A percentile compares a stretch with the other conserved stretches of the same genome.
These are phyloP conservation scores for Lasiosphaeria hispida DNA, from an alignment of 495 filamentous ascomycete genomes.

Conservation along the genomic window DNA sequence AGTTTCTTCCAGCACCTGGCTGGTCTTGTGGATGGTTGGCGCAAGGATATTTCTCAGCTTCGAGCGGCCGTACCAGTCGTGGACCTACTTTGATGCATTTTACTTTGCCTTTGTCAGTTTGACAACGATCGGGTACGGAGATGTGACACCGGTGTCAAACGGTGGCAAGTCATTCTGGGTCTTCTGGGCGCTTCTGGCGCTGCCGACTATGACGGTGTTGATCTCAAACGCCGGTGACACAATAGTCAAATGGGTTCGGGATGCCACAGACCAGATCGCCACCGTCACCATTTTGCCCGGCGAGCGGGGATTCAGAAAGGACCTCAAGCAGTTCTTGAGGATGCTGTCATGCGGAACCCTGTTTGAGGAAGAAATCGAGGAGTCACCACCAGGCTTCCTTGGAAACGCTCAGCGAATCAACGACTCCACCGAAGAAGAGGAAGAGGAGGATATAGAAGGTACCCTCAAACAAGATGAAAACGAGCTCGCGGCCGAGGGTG, in stretches of 20 bases:
- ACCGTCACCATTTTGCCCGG: conserved; percentile 74
- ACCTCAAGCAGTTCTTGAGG: conserved; percentile 35
- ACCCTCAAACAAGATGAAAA: conserved; percentile 19
- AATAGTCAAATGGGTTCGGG: conserved; percentile 66
- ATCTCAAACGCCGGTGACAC: conserved; percentile 83
- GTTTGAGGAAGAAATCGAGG: conserved; percentile 32
- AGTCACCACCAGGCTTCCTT: conserved; percentile 42
- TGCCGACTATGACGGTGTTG: conserved; percentile 79
- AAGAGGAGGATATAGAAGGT: conserved; percentile 19
- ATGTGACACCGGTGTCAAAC: conserved; percentile 66
- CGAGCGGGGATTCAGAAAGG: conserved; percentile 51
- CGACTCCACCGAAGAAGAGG: conserved; percentile 11
- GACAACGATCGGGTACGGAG: conserved; percentile 85
- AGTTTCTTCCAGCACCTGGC: conserved; percentile 61
- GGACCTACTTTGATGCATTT: conserved; percentile 77
- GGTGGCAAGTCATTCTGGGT: conserved; percentile 80
- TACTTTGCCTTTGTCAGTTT: conserved; percentile 81
- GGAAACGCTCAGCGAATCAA: conserved; percentile 31
- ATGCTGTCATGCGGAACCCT: conserved; percentile 37
- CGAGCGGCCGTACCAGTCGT: conserved; percentile 48
- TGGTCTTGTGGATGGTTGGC: conserved; percentile 76
- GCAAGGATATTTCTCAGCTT: conserved; percentile 64
- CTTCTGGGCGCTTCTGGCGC: conserved; percentile 81
- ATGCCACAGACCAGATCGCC: conserved; percentile 67
- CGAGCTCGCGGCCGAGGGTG: conserved; percentile 20